Base-by-base conservation (phyloP, 768 basidiomycete genomes). In the Lactarius sp. region DNA sequence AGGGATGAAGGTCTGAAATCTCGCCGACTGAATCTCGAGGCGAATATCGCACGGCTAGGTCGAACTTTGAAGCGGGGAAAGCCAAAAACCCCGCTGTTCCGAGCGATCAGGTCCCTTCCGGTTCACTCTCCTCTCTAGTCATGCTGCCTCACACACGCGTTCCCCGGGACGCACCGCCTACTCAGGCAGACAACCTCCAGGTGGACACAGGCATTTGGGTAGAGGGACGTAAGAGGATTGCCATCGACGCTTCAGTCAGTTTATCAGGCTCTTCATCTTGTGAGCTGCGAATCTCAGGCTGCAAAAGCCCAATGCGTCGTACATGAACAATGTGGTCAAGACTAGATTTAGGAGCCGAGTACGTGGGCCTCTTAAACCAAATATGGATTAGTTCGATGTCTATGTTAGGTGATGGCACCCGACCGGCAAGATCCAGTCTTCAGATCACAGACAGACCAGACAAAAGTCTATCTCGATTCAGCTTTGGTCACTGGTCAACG, bases 401-500 rank as follows among this genome's bases (percentile, higher is more conserved):
- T 20, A 51, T n/a, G 37, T 16, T 49, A 16, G 49, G 36, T 13
- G 22, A 14, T 41, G 42, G 61, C 51, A 52, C 37, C 20, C 27
- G 27, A 27, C 22, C 42, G 54, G 59, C 54, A 50, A 56, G 63
- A 54, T 64, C 47, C 20, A 18, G 10, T 22, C 34, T n/a, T 14
- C 46, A 49, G 63, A 64, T 60, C 51, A 36, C 16, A 37, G 20
- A n/a, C 8, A 64, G 52, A 63, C 62, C 27, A 27, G 27, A 52
- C 55, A 52, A 59, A 60, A 60, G 53, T 60, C 59, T 37, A 60
- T 65, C 64, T 65, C 59, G 54, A 64, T 64, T 55, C 31, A 52
- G 34, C 34, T n/a, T 41, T 41, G 39, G 39, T 41, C 27, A 27
- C 27, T 27, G 27, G 27, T 27, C 27, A 27, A 14, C 34, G 22